Percentiles rank a stretch among this genome's conserved stretches.
Conservation (phyloP, 805 yeast species). For the Groenewaldozyma tartarivorans region DNA sequence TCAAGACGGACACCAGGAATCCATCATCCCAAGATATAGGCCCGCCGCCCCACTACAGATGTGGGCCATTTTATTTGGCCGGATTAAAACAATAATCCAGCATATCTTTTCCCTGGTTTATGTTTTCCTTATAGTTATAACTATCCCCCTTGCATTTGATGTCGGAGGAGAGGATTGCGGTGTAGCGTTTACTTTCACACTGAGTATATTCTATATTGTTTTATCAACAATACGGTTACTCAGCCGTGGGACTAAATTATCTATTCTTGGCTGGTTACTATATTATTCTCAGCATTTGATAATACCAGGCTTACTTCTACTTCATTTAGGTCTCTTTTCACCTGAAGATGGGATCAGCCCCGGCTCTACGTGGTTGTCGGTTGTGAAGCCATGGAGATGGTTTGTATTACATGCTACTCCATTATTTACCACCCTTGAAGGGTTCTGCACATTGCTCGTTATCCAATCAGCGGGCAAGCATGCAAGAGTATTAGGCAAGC, state of each 20-base stretch:
- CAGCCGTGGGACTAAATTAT: constrained; percentile 29
- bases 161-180: constrained; percentile 91
- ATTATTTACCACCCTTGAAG: constrained; percentile 80
- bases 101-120: constrained; percentile 36
- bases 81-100: constrained; percentile 8
- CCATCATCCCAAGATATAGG: too few species aligned
- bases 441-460: constrained; percentile 83
- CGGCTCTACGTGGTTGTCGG: constrained; percentile 22
- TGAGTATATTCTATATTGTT: constrained; percentile 58
- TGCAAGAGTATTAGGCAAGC: constrained; percentile 56
- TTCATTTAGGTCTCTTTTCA: constrained; percentile 32
- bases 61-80: not conserved
- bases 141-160: constrained; percentile 89
- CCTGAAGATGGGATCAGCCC: constrained; percentile 4
- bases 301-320: constrained; percentile 70
- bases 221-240: constrained; percentile 64
- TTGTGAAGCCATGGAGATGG: constrained; percentile 60
- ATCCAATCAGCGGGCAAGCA: constrained; percentile 89
- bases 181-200: constrained; percentile 66
- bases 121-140: constrained; percentile 57
- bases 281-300: constrained; percentile 79
- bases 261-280: constrained; percentile 29
- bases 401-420: constrained; percentile 77
- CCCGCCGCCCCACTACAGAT: not conserved
- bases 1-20: not conserved